A percentile compares a stretch with the other conserved stretches of the same genome.
Conservation (phyloP, 352 stramenopile species). For the Phytophthora tubulina region DNA sequence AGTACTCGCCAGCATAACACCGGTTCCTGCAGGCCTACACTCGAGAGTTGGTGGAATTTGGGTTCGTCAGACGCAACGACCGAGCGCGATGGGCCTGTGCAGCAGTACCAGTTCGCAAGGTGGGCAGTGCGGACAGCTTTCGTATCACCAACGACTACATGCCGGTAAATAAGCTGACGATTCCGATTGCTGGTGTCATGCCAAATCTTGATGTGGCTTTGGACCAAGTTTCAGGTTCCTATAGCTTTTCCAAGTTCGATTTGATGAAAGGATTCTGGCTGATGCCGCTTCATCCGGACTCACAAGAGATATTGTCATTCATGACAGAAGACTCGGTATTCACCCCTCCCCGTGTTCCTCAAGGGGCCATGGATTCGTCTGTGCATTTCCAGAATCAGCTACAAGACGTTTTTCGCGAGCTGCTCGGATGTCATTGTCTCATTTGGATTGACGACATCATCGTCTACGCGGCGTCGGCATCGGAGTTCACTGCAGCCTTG, state of each 20-base stretch:
- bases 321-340: slow-evolving; percentile 37
- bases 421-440: slow-evolving; percentile 18
- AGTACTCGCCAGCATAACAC: slow-evolving; percentile 26
- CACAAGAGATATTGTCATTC: slow-evolving; percentile 34
- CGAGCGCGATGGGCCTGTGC: slow-evolving; percentile 27
- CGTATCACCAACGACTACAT: slow-evolving; percentile 38
- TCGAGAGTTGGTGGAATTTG: slow-evolving; percentile 21
- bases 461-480: slow-evolving; percentile 13
- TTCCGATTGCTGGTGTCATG: slow-evolving; percentile 35
- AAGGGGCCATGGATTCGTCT: slow-evolving; percentile 11
- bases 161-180: slow-evolving; percentile 25
- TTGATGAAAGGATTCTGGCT: slow-evolving; percentile 43
- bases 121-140: slow-evolving; percentile 16
- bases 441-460: slow-evolving; percentile 46
- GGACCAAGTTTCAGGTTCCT: background rate
- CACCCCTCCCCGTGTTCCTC: slow-evolving; percentile 20
- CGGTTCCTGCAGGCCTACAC: slow-evolving; percentile 28
- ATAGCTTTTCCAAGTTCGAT: slow-evolving; percentile 26
- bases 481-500: slow-evolving; percentile 15
- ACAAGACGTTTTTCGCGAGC: slow-evolving; percentile 14
- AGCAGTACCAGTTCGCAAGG: slow-evolving; percentile 33
- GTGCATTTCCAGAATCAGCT: slow-evolving; percentile 29
- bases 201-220: slow-evolving; percentile 17
- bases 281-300: slow-evolving; percentile 29
- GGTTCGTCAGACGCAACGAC: slow-evolving; percentile 31